phyloP scores from a whole-genome alignment of 2,329 filamentous ascomycete species.

The Trematosphaeria pertusa region DNA sequence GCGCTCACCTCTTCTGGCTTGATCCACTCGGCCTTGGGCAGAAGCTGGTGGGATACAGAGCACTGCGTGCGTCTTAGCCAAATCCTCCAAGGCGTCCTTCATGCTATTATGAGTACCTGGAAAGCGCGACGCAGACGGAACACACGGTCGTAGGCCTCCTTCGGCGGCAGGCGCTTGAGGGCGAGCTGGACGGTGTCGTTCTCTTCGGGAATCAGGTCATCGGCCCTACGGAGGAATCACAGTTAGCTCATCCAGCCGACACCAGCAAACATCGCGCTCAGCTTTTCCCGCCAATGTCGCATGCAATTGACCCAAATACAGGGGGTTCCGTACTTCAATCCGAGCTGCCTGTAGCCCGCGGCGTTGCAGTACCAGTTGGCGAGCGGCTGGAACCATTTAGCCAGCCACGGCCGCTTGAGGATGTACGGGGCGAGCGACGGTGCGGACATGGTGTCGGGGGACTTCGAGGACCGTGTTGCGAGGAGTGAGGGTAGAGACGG shows the following conservation, averaged over 20 bases:
- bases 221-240: conserved; percentile 67
- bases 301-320: conserved; percentile 5
- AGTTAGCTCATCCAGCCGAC: conserved; percentile 39
- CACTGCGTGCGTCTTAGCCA: conserved; percentile 56
- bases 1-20: conserved; percentile 68
- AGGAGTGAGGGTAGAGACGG: conserved; percentile 29
- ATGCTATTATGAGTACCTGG: conserved; percentile 65
- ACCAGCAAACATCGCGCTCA: conserved; percentile 2
- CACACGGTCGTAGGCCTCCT: conserved; percentile 94
- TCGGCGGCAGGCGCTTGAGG: conserved; percentile 85
- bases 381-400: conserved; percentile 78
- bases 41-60: conserved; percentile 70
- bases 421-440: conserved; percentile 78
- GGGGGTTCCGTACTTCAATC: conserved; percentile 72
- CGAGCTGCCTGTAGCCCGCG: conserved; percentile 90
- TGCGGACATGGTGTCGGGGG: conserved; percentile 66
- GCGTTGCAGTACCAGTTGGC: conserved; percentile 89
- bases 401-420: conserved; percentile 84
- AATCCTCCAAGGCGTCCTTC: neutral
- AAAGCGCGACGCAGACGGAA: conserved; percentile 96
- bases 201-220: conserved; percentile 95
- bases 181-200: conserved; percentile 84
- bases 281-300: neutral
- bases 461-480: conserved; percentile 22
- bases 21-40: conserved; percentile 71